A percentile compares a stretch with the other conserved stretches of the same genome.
phyloP scores from a whole-genome alignment of 1,284 basidiomycete genomes.

The Cutaneotrichosporon mucoides region DNA sequence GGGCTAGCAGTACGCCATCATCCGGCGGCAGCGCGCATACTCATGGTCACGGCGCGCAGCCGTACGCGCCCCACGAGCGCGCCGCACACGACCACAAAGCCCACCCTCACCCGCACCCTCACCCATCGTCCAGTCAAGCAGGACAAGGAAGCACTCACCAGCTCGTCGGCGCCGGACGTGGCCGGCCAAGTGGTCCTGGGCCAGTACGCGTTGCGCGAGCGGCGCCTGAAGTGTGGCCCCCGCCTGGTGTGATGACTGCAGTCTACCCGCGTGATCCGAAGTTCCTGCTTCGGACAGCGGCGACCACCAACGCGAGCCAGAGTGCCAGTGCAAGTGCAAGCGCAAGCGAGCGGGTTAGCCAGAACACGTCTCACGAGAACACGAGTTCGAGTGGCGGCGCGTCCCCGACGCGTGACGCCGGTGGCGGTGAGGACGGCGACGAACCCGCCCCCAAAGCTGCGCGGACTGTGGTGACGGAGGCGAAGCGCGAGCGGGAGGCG shows the following conservation, averaged over 20 bases:
- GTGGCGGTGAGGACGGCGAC: neutral
- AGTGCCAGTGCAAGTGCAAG: no score
- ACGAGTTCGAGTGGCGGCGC: neutral
- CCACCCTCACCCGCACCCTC: neutral
- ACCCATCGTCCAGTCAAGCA: no score
- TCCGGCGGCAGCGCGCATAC: neutral
- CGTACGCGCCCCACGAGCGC: neutral
- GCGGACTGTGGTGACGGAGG: constrained; percentile 1
- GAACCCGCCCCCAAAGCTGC: constrained; percentile 4
- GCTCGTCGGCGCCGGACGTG: neutral
- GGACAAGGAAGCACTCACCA: neutral
- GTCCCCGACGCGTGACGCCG: neutral
- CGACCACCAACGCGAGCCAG: no score
- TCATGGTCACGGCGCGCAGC: neutral
- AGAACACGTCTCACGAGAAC: constrained; percentile 10
- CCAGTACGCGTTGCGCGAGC: constrained; percentile 8
- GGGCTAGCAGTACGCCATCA: constrained; percentile 4
- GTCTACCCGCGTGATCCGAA: constrained; percentile 36
- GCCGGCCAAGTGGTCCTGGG: neutral
- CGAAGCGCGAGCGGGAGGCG: neutral
- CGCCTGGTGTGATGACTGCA: constrained; percentile 21
- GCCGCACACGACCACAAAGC: neutral
- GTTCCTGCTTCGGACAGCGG: neutral
- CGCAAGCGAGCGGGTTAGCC: neutral
- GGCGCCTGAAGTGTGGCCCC: constrained; percentile 23